These are phyloP conservation scores for Rutstroemia sp. DNA, from an alignment of 2,329 filamentous ascomycete genomes.

Conservation along the genomic window DNA sequence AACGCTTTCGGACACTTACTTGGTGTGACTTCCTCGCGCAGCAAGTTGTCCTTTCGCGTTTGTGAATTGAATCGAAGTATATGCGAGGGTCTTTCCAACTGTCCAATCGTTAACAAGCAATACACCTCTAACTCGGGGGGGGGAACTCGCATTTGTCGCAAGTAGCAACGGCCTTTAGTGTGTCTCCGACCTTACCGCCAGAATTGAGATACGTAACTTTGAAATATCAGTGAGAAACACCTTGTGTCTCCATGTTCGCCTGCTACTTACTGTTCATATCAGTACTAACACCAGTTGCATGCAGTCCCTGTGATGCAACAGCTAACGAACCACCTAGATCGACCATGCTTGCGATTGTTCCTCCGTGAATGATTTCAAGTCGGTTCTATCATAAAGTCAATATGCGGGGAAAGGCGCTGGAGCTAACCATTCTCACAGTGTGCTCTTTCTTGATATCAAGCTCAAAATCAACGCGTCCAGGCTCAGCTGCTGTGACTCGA, in stretches of 20 bases:
- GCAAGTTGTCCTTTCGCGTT: slow-evolving; percentile 52
- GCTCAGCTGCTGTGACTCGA: slow-evolving; percentile 54
- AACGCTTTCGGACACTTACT: slow-evolving; percentile 35
- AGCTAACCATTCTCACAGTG: slow-evolving; percentile 47
- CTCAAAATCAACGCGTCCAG: slow-evolving; percentile 68
- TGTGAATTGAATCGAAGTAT: slow-evolving; percentile 50
- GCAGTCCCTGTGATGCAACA: slow-evolving; percentile 56
- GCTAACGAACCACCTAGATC: slow-evolving; percentile 59
- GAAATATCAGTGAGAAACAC: not conserved
- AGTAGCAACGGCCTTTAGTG: slow-evolving; percentile 46
- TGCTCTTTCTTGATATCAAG: slow-evolving; percentile 68
- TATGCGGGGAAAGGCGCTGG: not conserved
- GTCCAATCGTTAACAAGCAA: not conserved
- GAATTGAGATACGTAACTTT: slow-evolving; percentile 56
- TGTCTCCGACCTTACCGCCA: slow-evolving; percentile 50
- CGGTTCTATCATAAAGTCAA: slow-evolving; percentile 50
- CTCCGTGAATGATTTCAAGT: slow-evolving; percentile 68
- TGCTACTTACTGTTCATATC: slow-evolving; percentile 48
- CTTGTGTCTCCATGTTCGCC: not conserved
- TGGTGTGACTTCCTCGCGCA: slow-evolving; percentile 58
- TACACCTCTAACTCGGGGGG: not conserved
- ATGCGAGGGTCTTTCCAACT: slow-evolving; percentile 60
- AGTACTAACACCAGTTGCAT: slow-evolving; percentile 56
- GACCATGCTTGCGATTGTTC: slow-evolving; percentile 70
- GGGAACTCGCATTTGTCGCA: slow-evolving; percentile 50